Evolutionary conservation across 352 stramenopile genomes (phyloP).

Genomic region (Globisporangium solare): DNA sequence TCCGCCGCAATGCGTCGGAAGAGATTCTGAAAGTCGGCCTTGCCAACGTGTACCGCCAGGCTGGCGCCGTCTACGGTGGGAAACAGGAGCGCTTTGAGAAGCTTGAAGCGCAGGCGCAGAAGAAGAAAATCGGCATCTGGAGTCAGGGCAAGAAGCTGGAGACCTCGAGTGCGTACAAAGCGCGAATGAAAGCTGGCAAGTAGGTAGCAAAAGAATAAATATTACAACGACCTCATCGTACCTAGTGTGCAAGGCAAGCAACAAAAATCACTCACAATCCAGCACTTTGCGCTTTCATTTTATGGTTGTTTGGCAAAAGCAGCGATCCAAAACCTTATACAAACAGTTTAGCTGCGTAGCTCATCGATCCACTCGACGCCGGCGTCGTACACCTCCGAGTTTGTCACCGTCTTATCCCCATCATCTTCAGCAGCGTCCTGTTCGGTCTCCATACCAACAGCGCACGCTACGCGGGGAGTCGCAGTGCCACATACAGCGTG

Average conservation of each 20-base stretch:
- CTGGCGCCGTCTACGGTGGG: slow-evolving; percentile 76
- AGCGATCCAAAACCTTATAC: too few species aligned
- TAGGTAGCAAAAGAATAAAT: not conserved
- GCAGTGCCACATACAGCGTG: slow-evolving; percentile 16
- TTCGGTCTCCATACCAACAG: slow-evolving; percentile 11
- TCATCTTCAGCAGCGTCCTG: not conserved
- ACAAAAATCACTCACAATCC: not conserved
- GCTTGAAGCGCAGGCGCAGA: slow-evolving; percentile 57
- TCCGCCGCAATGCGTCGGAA: slow-evolving; percentile 71
- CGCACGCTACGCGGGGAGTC: slow-evolving; percentile 35
- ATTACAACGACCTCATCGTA: too few species aligned
- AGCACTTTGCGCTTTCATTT: too few species aligned
- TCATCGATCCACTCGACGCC: slow-evolving; percentile 13
- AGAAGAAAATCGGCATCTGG: slow-evolving; percentile 73
- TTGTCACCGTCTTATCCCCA: not conserved
- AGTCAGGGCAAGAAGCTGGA: slow-evolving; percentile 69
- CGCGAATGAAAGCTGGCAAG: slow-evolving; percentile 39
- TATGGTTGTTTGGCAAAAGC: too few species aligned
- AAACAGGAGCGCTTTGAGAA: slow-evolving; percentile 61
- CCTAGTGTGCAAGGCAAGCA: not conserved
- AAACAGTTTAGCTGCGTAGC: slow-evolving; percentile 7
- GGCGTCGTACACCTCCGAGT: slow-evolving; percentile 12
- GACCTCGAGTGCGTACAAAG: slow-evolving; percentile 74
- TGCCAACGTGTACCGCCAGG: slow-evolving; percentile 69
- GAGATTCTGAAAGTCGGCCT: slow-evolving; percentile 78